A percentile compares a stretch with the other conserved stretches of the same genome.
Conservation (phyloP, 2,329 filamentous ascomycete genomes). For the Talaromyces verruculosus region DNA sequence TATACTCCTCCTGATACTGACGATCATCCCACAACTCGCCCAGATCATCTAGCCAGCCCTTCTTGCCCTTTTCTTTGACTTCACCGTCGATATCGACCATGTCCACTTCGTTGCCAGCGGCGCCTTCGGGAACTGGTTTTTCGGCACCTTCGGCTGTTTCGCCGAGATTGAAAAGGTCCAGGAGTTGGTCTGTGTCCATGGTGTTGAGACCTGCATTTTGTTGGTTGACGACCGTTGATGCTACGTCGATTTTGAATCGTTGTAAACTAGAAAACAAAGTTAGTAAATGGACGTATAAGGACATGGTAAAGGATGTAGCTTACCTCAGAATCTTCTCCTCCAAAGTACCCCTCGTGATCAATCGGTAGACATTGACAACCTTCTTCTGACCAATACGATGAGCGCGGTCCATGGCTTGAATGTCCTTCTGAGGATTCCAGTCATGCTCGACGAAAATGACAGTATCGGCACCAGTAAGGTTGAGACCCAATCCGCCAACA, state of each 20-base stretch:
- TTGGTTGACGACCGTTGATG: constrained; percentile 96
- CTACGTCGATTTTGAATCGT: constrained; percentile 99
- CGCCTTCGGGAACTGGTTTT: constrained; percentile 61
- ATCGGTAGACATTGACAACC: constrained; percentile 96
- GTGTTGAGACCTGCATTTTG: constrained; percentile 92
- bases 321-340: constrained; percentile 95
- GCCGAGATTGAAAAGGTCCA: constrained; percentile 91
- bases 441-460: constrained; percentile 99
- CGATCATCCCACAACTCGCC: constrained; percentile 96
- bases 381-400: constrained; percentile 99
- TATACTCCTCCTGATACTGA: constrained; percentile 98
- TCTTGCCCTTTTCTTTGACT: constrained; percentile 91
- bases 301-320: constrained; percentile 30
- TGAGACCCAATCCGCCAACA: constrained; percentile 90
- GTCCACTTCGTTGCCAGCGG: constrained; percentile 60
- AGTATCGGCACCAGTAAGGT: constrained; percentile 93
- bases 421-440: constrained; percentile 98
- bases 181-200: constrained; percentile 98
- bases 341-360: constrained; percentile 91
- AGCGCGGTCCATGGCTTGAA: constrained; percentile 98
- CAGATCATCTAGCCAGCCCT: constrained; percentile 91
- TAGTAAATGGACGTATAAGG: background rate
- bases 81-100: constrained; percentile 94
- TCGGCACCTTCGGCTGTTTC: constrained; percentile 60
- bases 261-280: constrained; percentile 64